Evolutionary conservation across 2,329 filamentous ascomycete genomes (phyloP).

Genomic region (Botryosphaeria agaves): DNA sequence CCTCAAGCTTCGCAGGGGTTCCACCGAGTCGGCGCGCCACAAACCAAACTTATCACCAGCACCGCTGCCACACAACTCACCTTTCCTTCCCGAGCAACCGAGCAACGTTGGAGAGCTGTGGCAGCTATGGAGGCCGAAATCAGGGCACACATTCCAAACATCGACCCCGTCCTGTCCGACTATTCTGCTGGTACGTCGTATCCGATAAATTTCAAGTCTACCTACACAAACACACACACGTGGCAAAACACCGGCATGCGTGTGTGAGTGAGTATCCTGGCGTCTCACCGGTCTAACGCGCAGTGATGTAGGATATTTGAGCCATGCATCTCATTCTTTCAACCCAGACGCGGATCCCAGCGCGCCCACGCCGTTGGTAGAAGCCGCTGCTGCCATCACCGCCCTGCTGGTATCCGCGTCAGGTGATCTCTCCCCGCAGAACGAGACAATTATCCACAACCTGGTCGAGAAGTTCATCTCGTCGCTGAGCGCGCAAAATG

Average conservation of each 20-base stretch:
- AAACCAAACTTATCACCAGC: background rate
- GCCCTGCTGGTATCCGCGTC: constrained; percentile 87
- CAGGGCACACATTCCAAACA: constrained; percentile 14
- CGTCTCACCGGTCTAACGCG: too few species aligned
- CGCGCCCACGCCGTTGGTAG: constrained; percentile 58
- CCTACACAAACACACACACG: too few species aligned
- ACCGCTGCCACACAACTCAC: constrained; percentile 2
- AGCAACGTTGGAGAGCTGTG: too few species aligned
- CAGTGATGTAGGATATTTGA: constrained; percentile 89
- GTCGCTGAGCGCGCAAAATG: constrained; percentile 59
- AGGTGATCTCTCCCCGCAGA: constrained; percentile 53
- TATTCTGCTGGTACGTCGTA: too few species aligned
- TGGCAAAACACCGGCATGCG: too few species aligned
- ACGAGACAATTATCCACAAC: constrained; percentile 62
- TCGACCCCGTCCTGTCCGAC: constrained; percentile 19
- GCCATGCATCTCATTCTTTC: constrained; percentile 77
- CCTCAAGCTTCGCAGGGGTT: too few species aligned
- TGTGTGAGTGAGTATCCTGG: too few species aligned
- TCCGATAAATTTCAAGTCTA: too few species aligned
- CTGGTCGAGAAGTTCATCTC: constrained; percentile 83
- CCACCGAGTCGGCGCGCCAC: too few species aligned
- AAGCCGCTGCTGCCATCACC: constrained; percentile 73
- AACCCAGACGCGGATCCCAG: constrained; percentile 52
- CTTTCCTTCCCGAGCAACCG: too few species aligned
- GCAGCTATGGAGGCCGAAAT: constrained; percentile 19